Evolutionary conservation across 768 basidiomycete genomes (phyloP).

Genomic region (Boletus subparvulus): DNA sequence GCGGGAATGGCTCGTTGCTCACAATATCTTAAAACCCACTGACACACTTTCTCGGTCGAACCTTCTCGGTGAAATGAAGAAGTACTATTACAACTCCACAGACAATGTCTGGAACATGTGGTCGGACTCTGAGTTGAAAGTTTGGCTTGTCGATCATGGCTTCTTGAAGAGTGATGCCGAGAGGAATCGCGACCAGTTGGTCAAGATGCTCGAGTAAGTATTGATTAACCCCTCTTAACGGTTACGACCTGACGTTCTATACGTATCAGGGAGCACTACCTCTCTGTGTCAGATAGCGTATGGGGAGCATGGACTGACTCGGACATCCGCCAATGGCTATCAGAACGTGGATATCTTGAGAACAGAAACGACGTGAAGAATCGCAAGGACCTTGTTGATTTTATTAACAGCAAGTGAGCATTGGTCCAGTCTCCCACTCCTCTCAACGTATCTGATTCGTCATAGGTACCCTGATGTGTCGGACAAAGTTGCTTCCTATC

Average conservation of each 20-base stretch:
- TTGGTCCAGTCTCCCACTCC: not conserved
- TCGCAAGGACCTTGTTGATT: slow-evolving; percentile 71
- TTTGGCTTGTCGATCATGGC: slow-evolving; percentile 76
- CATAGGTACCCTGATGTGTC: slow-evolving; percentile 54
- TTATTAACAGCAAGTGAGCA: slow-evolving; percentile 69
- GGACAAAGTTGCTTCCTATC: slow-evolving; percentile 58
- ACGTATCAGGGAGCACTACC: slow-evolving; percentile 61
- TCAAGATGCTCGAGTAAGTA: slow-evolving; percentile 65
- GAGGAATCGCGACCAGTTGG: slow-evolving; percentile 70
- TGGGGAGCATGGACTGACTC: slow-evolving; percentile 73
- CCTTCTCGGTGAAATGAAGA: slow-evolving; percentile 65
- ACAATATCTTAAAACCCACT: slow-evolving; percentile 66
- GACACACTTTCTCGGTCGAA: slow-evolving; percentile 52
- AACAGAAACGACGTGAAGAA: slow-evolving; percentile 51
- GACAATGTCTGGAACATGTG: slow-evolving; percentile 65
- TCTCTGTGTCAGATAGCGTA: slow-evolving; percentile 55
- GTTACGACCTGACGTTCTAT: not conserved
- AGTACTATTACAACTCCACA: slow-evolving; percentile 67
- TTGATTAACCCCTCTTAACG: not conserved
- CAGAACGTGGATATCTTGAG: slow-evolving; percentile 66
- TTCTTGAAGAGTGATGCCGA: slow-evolving; percentile 72
- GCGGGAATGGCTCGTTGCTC: slow-evolving; percentile 83
- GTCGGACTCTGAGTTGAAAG: slow-evolving; percentile 74
- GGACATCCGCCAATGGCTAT: slow-evolving; percentile 70
- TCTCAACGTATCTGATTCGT: not conserved